Percentiles rank a stretch among this genome's conserved stretches.
These are phyloP conservation scores for Pleurotus citrinopileatus DNA, from an alignment of 768 basidiomycete species.

Conservation along the genomic window DNA sequence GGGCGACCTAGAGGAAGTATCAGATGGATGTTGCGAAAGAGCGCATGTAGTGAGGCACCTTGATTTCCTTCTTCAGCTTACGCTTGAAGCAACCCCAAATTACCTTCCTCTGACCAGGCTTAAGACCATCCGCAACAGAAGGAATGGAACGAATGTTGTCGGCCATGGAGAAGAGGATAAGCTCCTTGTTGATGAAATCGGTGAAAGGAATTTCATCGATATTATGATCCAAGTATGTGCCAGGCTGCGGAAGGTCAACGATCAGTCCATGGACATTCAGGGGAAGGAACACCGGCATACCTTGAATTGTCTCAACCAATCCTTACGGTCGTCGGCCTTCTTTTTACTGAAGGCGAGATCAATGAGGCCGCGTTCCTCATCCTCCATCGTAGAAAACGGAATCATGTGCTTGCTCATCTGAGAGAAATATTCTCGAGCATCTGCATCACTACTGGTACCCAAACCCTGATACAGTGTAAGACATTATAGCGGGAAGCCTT, in stretches of 20 bases:
- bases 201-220: constrained; percentile 81
- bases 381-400: constrained; percentile 77
- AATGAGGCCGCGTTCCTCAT: constrained; percentile 84
- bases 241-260: constrained; percentile 53
- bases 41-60: constrained; percentile 41
- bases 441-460: constrained; percentile 87
- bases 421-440: constrained; percentile 91
- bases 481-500: neutral
- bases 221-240: constrained; percentile 90
- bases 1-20: constrained; percentile 63
- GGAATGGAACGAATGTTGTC: constrained; percentile 99
- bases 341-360: constrained; percentile 99
- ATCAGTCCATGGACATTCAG: neutral
- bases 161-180: constrained; percentile 99
- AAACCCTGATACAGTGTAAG: constrained; percentile 66
- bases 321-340: constrained; percentile 97
- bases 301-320: constrained; percentile 94
- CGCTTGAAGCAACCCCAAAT: constrained; percentile 96
- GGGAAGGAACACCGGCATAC: constrained; percentile 32
- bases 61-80: constrained; percentile 89
- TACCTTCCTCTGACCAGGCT: constrained; percentile 97
- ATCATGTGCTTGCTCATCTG: constrained; percentile 94
- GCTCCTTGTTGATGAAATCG: constrained; percentile 97
- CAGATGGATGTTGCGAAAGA: neutral
- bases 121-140: constrained; percentile 88